These are phyloP conservation scores for Cetradonia linearis DNA, from an alignment of 495 filamentous ascomycete species.

Conservation along the genomic window DNA sequence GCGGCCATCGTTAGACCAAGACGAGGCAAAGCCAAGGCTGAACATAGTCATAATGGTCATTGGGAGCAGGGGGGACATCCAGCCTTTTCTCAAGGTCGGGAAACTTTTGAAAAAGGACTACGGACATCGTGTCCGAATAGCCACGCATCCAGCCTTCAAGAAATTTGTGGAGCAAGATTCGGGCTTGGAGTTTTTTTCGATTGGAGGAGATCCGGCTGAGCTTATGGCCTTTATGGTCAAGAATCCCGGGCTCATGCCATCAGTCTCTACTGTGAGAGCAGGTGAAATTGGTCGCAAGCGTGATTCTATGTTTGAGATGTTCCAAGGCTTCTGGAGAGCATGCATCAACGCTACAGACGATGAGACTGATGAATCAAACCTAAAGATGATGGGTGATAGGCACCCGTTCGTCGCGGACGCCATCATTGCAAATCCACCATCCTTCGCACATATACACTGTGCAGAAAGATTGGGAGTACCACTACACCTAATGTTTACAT, in stretches of 20 bases:
- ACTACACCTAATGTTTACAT: conserved; percentile 56
- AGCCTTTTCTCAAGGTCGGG: conserved; percentile 64
- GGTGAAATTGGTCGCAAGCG: conserved; percentile 39
- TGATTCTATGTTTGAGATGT: conserved; percentile 47
- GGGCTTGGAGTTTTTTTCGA: conserved; percentile 52
- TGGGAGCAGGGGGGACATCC: conserved; percentile 64
- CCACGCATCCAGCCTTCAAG: conserved; percentile 52
- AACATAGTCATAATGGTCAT: conserved; percentile 78
- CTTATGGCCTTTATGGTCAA: conserved; percentile 54
- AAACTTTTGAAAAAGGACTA: conserved; percentile 49
- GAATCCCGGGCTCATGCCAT: conserved; percentile 43
- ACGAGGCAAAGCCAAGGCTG: conserved; percentile 36
- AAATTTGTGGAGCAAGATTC: conserved; percentile 44
- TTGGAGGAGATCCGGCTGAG: conserved; percentile 52
- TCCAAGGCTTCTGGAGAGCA: conserved; percentile 53
- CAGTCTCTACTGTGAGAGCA: conserved; percentile 35
- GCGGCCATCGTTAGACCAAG: conserved; percentile 17
- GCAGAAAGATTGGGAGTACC: conserved; percentile 56
- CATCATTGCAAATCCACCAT: conserved; percentile 62
- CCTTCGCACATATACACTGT: conserved; percentile 56
- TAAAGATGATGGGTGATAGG: conserved; percentile 43
- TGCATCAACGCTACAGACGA: conserved; percentile 38
- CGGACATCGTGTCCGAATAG: conserved; percentile 49
- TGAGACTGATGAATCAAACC: conserved; percentile 40
- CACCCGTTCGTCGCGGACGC: conserved; percentile 57